Evolutionary conservation across 768 basidiomycete genomes (phyloP).

Genomic region (Naganishia friedmannii): DNA sequence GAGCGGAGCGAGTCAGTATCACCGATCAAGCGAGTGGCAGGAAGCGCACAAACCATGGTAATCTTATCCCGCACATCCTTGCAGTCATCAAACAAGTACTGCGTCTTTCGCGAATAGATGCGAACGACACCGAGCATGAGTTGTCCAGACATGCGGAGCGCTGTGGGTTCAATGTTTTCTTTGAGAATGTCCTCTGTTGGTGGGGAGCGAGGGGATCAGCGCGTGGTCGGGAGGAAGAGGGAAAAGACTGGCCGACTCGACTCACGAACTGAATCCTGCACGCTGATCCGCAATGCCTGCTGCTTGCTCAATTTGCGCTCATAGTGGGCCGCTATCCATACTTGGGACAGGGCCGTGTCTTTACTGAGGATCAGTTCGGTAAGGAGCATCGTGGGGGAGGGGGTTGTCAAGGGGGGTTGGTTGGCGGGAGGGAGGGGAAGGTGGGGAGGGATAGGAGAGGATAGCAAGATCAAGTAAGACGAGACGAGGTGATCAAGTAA

Average conservation of each 20-base stretch:
- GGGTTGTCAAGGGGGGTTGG: not conserved
- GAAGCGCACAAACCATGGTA: conserved; percentile 68
- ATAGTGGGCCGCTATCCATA: conserved; percentile 99
- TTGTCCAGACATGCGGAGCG: conserved; percentile 92
- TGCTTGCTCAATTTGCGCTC: conserved; percentile 95
- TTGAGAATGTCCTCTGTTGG: conserved; percentile 78
- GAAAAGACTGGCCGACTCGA: conserved; percentile 29
- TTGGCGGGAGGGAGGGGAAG: not conserved
- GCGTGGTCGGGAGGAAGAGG: not conserved
- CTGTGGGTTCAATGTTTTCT: conserved; percentile 82
- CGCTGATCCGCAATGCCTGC: conserved; percentile 89
- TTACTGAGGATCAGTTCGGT: conserved; percentile 91
- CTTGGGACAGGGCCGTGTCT: conserved; percentile 87
- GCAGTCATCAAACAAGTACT: conserved; percentile 95
- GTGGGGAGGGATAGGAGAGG: not conserved
- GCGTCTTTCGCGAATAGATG: conserved; percentile 96
- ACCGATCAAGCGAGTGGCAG: not conserved
- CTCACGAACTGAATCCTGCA: conserved; percentile 86
- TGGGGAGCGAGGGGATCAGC: not conserved
- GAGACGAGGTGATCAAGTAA: not conserved
- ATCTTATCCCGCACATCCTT: conserved; percentile 93
- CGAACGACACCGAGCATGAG: conserved; percentile 92
- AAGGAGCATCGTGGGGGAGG: conserved; percentile 49
- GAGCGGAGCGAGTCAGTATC: no score
- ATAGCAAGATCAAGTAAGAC: no score